Conservation (phyloP, 2,329 filamentous ascomycete genomes). For the Lachnellula subtilissima region DNA sequence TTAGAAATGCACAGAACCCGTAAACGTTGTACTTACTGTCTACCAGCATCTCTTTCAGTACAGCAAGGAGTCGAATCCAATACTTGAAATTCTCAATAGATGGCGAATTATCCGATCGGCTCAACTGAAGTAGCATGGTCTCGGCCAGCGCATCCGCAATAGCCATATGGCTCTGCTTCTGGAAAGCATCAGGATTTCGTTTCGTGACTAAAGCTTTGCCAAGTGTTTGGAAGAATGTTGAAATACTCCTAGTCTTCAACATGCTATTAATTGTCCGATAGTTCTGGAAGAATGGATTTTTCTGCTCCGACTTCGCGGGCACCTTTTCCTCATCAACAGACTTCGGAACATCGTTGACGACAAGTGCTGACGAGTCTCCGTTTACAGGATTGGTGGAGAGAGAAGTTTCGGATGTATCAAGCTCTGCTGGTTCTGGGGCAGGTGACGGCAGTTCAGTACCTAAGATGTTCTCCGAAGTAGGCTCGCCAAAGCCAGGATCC, state of each 20-base stretch:
- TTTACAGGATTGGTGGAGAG: neutral
- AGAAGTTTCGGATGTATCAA: neutral
- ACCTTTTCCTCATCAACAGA: slow-evolving; percentile 27
- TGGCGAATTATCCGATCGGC: slow-evolving; percentile 37
- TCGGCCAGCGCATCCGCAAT: slow-evolving; percentile 65
- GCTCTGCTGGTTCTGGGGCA: slow-evolving; percentile 1
- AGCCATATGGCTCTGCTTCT: slow-evolving; percentile 47
- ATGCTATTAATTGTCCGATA: slow-evolving; percentile 72
- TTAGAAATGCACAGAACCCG: slow-evolving; percentile 7
- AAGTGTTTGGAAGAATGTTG: slow-evolving; percentile 78
- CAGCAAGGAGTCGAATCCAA: slow-evolving; percentile 75
- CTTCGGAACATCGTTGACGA: neutral
- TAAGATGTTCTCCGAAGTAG: slow-evolving; percentile 8
- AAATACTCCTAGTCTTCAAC: slow-evolving; percentile 66
- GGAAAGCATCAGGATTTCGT: slow-evolving; percentile 62
- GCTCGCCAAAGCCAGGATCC: slow-evolving; percentile 20
- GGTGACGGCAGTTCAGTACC: slow-evolving; percentile 13
- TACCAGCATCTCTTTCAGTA: slow-evolving; percentile 72
- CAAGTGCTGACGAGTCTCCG: neutral
- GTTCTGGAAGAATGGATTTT: slow-evolving; percentile 59
- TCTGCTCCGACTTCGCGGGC: slow-evolving; percentile 41
- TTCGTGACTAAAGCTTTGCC: slow-evolving; percentile 77
- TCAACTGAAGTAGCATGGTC: slow-evolving; percentile 64
- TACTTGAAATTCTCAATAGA: slow-evolving; percentile 68
- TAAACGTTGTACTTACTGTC: slow-evolving; percentile 46